phyloP scores from a whole-genome alignment of 176 grass and related monocot species.

The Panicum miliaceum region DNA sequence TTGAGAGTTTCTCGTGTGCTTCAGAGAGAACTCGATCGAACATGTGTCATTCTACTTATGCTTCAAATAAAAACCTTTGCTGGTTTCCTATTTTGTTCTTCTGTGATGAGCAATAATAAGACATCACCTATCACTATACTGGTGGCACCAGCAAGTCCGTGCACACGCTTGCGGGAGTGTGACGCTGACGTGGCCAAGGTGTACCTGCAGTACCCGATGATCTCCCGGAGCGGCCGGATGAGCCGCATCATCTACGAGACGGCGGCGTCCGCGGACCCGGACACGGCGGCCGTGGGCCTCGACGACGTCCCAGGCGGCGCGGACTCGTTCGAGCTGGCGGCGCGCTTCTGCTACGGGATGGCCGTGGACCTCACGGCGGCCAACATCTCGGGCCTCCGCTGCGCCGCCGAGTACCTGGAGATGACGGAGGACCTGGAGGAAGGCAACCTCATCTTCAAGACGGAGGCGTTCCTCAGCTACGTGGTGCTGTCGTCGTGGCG shows the following conservation, averaged over 20 bases:
- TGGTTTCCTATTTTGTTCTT: slow-evolving; percentile 25
- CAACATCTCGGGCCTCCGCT: slow-evolving; percentile 93
- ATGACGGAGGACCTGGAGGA: slow-evolving; percentile 99
- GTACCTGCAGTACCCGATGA: slow-evolving; percentile 73
- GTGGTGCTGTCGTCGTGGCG: slow-evolving; percentile 96
- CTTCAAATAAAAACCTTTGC: background rate
- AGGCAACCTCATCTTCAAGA: slow-evolving; percentile 99
- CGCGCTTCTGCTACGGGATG: slow-evolving; percentile 95
- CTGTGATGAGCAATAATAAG: background rate
- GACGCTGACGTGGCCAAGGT: background rate
- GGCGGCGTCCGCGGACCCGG: slow-evolving; percentile 13
- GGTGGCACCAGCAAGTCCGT: background rate
- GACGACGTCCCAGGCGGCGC: slow-evolving; percentile 76
- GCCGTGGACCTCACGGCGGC: slow-evolving; percentile 86
- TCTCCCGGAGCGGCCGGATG: slow-evolving; percentile 87
- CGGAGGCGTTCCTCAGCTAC: slow-evolving; percentile 97
- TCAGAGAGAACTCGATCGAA: background rate
- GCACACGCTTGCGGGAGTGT: background rate
- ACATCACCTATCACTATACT: background rate
- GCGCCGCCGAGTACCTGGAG: slow-evolving; percentile 91
- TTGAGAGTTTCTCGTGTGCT: too few species aligned
- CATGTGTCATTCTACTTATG: background rate
- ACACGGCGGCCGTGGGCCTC: slow-evolving; percentile 55
- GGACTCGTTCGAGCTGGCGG: slow-evolving; percentile 79
- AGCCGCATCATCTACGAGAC: slow-evolving; percentile 81